Evolutionary conservation across 1,284 basidiomycete species (phyloP), one percentile per base, ranked within the genome.

Genomic region (Cystobasidium pallidum): DNA sequence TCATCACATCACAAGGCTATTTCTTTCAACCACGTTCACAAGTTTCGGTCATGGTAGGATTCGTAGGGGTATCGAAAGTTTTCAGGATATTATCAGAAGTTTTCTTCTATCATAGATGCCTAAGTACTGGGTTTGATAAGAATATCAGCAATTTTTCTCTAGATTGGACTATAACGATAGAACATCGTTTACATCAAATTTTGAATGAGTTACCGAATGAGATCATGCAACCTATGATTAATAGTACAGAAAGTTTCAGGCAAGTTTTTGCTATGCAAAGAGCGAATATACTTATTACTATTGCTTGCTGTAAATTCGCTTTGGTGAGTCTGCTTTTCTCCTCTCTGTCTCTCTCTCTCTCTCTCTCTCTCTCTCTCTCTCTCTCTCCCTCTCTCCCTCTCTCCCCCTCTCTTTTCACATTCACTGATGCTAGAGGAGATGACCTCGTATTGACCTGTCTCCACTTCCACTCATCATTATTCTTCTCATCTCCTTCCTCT

Each of bases 1-100:
- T 80, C 62, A 81, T 82, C 61, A 82, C 81, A 0, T 78, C 80
- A 10, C 80, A 81, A 76, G 81, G 81, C 30, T 79, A 79, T 73
- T 81, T 81, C 75, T 77, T 80, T 4, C 81, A 82, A 63, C 81
- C 81, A 0, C 45, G 78, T 0, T 68, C 71, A 4, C 73, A 76
- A 28, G 77, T 80, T 7, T 81, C 80, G 3, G 76, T 80, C 19
- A 78, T 82, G n/a, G 77, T 76, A 1, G 81, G 81, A 0, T 82
- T 82, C 47, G 80, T 82, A 21, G 76, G 75, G 54, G 76, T 81
- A 10, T 79, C 80, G 3, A 76, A 76, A 54, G 74, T 81, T 1
- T 81, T 82, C 76, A 75, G 77, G 19, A 78, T 81, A 66, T 67
- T 82, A 7, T 80, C 78, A 28, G 80, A 81, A 74, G 79, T 78